Percentiles rank a stretch among this genome's conserved stretches.
Conservation (phyloP, 2,329 filamentous ascomycete species). For the Xylariaceae sp. region DNA sequence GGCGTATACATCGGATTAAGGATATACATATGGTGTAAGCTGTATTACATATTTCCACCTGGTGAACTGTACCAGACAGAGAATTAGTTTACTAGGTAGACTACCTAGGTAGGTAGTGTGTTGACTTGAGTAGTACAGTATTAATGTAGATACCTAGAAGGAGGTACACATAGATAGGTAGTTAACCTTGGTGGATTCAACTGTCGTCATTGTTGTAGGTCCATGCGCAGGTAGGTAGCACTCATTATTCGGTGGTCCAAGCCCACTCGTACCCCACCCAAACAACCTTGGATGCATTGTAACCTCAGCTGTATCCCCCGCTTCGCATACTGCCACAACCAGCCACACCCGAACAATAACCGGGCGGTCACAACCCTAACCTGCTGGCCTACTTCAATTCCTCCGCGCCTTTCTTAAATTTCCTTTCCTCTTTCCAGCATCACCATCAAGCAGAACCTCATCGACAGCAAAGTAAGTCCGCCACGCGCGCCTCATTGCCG, state of each 20-base stretch:
- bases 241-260: too few relatives aligned
- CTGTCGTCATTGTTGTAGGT: slow-evolving; percentile 14
- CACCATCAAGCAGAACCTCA: slow-evolving; percentile 43
- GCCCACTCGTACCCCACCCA: slow-evolving; percentile 16
- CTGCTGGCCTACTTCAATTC: slow-evolving; percentile 39
- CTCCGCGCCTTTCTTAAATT: slow-evolving; percentile 30
- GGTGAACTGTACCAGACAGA: too few relatives aligned
- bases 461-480: slow-evolving; percentile 43
- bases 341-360: slow-evolving; percentile 36
- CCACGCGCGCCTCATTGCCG: not conserved
- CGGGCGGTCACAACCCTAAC: slow-evolving; percentile 42
- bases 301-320: slow-evolving; percentile 2
- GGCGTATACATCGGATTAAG: too few relatives aligned
- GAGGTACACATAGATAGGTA: too few relatives aligned
- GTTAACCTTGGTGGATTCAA: too few relatives aligned
- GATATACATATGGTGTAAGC: too few relatives aligned
- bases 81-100: too few relatives aligned
- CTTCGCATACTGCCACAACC: slow-evolving; percentile 2
- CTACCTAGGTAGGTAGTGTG: too few relatives aligned
- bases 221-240: too few relatives aligned
- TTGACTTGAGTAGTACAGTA: too few relatives aligned
- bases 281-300: not conserved
- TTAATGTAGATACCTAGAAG: too few relatives aligned
- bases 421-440: slow-evolving; percentile 37
- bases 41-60: too few relatives aligned